A percentile compares a stretch with the other conserved stretches of the same genome.
These are phyloP conservation scores for Apiospora aurea DNA, from an alignment of 2,329 filamentous ascomycete species.

Conservation along the genomic window DNA sequence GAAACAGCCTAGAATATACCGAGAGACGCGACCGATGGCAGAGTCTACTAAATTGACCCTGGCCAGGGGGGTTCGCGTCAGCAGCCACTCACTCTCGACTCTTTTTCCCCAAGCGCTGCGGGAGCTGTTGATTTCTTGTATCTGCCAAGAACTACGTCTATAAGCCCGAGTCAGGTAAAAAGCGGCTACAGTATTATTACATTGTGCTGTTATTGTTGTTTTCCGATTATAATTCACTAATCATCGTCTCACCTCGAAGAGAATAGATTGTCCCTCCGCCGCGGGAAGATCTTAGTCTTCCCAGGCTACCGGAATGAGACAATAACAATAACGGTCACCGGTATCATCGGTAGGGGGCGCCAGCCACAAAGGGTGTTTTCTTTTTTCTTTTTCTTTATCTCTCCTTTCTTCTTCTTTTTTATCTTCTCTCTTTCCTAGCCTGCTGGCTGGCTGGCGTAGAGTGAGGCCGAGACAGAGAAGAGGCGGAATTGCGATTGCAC, in stretches of 20 bases:
- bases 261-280: background rate
- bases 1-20: conserved; percentile 19
- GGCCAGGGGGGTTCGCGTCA: conserved; percentile 1
- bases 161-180: background rate
- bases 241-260: background rate
- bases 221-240: background rate
- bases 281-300: conserved; percentile 7
- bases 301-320: background rate
- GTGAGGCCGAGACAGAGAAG: background rate
- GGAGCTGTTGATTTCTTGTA: background rate
- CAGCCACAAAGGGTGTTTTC: background rate
- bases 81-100: background rate
- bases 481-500: background rate
- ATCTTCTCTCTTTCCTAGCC: background rate
- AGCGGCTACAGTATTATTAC: background rate
- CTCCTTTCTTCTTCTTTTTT: no score
- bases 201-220: background rate
- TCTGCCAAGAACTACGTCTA: background rate
- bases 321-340: conserved; percentile 19
- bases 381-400: background rate
- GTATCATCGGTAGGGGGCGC: background rate
- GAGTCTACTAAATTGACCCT: background rate
- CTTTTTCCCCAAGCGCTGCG: background rate
- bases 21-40: conserved; percentile 10
- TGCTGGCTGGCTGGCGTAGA: background rate